A percentile compares a stretch with the other conserved stretches of the same genome.
Conservation (phyloP, 768 basidiomycete species). For the Udeniomyces megalosporus region DNA sequence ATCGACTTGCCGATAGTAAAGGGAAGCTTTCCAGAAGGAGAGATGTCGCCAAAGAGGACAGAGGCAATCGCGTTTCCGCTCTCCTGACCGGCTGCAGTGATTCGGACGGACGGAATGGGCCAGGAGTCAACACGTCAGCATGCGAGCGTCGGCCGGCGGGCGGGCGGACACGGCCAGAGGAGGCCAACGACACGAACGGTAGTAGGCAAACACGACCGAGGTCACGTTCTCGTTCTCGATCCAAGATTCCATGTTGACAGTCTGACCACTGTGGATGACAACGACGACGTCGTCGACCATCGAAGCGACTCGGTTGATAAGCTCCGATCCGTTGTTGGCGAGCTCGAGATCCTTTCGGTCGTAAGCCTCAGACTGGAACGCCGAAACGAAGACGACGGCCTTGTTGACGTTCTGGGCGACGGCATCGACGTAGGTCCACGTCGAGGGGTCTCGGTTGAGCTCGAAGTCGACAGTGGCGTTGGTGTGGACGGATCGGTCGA, state of each 20-base stretch:
- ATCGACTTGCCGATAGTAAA: conserved; percentile 55
- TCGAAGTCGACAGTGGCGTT: conserved; percentile 24
- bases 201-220: conserved; percentile 12
- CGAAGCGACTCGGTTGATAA: conserved; percentile 11
- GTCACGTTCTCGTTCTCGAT: conserved; percentile 12
- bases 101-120: no score
- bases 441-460: conserved; percentile 21
- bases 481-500: conserved; percentile 18
- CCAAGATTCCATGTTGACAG: conserved; percentile 15
- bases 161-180: no score
- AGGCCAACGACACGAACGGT: background rate
- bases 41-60: conserved; percentile 53
- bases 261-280: conserved; percentile 10
- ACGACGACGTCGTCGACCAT: conserved; percentile 1
- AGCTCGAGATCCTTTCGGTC: conserved; percentile 23
- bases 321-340: background rate
- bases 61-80: conserved; percentile 54
- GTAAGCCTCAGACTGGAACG: conserved; percentile 26
- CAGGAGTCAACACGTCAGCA: background rate
- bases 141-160: no score
- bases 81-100: conserved; percentile 38
- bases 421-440: conserved; percentile 18
- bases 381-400: conserved; percentile 26
- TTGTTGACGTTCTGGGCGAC: conserved; percentile 26
- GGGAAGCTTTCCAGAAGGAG: conserved; percentile 55